A percentile compares a stretch with the other conserved stretches of the same genome.
Conservation (phyloP, 805 yeast species). For the Kuraishia hungarica region DNA sequence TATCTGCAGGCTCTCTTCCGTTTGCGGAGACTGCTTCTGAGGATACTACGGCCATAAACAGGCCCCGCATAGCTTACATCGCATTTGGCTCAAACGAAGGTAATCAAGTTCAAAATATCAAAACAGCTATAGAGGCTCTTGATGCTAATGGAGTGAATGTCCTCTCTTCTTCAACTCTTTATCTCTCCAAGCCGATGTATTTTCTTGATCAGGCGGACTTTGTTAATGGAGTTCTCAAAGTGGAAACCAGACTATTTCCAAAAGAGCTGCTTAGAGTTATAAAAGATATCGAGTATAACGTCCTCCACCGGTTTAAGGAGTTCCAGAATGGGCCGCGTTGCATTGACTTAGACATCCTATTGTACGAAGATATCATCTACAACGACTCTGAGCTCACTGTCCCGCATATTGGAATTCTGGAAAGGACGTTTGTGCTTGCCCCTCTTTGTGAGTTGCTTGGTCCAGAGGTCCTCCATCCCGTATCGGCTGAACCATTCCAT, state of each 20-base stretch:
- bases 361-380: constrained; percentile 54
- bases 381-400: constrained; percentile 54
- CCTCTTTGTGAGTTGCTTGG: constrained; percentile 80
- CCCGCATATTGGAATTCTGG: constrained; percentile 86
- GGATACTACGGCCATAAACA: neutral
- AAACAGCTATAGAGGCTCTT: constrained; percentile 42
- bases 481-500: constrained; percentile 74
- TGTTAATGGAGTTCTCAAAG: constrained; percentile 71
- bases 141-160: constrained; percentile 35
- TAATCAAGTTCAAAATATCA: constrained; percentile 54
- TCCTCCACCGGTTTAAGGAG: constrained; percentile 61
- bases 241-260: constrained; percentile 58
- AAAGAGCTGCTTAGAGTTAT: constrained; percentile 48
- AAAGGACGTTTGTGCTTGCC: constrained; percentile 80
- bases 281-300: constrained; percentile 72
- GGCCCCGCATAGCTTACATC: constrained; percentile 49
- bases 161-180: constrained; percentile 62
- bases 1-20: neutral
- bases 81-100: constrained; percentile 93
- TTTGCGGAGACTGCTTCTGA: constrained; percentile 3
- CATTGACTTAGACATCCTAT: constrained; percentile 80
- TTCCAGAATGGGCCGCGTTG: constrained; percentile 89
- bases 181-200: constrained; percentile 92
- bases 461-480: constrained; percentile 66
- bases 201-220: constrained; percentile 71